Conservation (phyloP, 1,284 basidiomycete species). For the Cutaneotrichosporon dermatis region DNA sequence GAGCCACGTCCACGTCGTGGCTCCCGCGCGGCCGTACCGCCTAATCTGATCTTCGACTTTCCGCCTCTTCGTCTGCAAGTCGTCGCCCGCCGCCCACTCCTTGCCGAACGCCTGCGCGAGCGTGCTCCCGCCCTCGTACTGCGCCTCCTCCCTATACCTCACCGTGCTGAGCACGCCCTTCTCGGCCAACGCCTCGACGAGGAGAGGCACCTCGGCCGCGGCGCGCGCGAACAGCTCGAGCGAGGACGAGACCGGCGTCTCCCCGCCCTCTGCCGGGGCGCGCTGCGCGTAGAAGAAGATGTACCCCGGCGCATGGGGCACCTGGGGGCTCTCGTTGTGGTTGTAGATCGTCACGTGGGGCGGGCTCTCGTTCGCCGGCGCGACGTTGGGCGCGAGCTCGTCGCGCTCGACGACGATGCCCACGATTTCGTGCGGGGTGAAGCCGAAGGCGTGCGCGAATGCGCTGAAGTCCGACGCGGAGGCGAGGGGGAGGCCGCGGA, state of each 20-base stretch:
- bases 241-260: slow-evolving; percentile 17
- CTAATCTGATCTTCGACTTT: slow-evolving; percentile 18
- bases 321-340: slow-evolving; percentile 21
- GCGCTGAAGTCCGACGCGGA: slow-evolving; percentile 6
- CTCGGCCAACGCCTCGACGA: slow-evolving; percentile 11
- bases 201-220: slow-evolving; percentile 15
- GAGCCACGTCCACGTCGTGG: slow-evolving; percentile 18
- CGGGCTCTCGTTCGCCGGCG: slow-evolving; percentile 22
- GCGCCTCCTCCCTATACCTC: slow-evolving; percentile 6
- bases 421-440: slow-evolving; percentile 16
- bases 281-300: slow-evolving; percentile 19
- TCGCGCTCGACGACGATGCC: slow-evolving; percentile 17
- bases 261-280: slow-evolving; percentile 11
- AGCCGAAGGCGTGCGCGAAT: slow-evolving; percentile 16
- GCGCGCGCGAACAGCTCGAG: slow-evolving; percentile 18
- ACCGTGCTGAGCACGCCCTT: slow-evolving; percentile 12
- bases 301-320: slow-evolving; percentile 20
- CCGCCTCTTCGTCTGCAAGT: slow-evolving; percentile 1
- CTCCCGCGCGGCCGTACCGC: slow-evolving; percentile 13
- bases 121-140: slow-evolving; percentile 14
- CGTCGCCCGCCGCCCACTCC: slow-evolving; percentile 11
- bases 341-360: slow-evolving; percentile 11
- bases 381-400: slow-evolving; percentile 17
- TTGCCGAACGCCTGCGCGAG: slow-evolving; percentile 19
- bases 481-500: slow-evolving; percentile 15